A percentile compares a stretch with the other conserved stretches of the same genome.
These are phyloP conservation scores for Fistulinella prunicolor DNA, from an alignment of 768 basidiomycete genomes.

Conservation along the genomic window DNA sequence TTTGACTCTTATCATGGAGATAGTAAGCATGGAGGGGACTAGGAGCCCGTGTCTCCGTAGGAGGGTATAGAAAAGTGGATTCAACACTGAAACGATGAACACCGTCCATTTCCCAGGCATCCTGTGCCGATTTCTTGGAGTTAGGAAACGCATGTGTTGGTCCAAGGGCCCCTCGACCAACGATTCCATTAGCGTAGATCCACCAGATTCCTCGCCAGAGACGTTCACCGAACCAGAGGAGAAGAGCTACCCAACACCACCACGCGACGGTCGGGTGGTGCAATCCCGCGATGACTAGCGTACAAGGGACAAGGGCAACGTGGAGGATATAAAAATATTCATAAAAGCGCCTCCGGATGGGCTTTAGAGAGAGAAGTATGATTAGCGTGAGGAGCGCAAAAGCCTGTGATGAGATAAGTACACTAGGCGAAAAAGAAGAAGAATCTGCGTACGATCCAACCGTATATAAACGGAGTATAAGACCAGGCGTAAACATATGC, in stretches of 20 bases:
- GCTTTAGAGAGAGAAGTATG: slow-evolving; percentile 47
- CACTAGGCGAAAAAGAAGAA: slow-evolving; percentile 1
- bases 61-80: background rate
- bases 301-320: slow-evolving; percentile 59
- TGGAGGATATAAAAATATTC: slow-evolving; percentile 68
- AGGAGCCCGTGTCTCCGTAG: slow-evolving; percentile 10
- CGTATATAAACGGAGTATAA: slow-evolving; percentile 62
- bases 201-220: slow-evolving; percentile 53
- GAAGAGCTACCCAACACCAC: slow-evolving; percentile 67
- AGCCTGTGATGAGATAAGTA: slow-evolving; percentile 38
- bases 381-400: slow-evolving; percentile 54
- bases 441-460: slow-evolving; percentile 46
- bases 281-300: slow-evolving; percentile 56
- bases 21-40: slow-evolving; percentile 29
- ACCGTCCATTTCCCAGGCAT: slow-evolving; percentile 28
- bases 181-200: slow-evolving; percentile 56
- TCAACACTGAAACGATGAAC: slow-evolving; percentile 8
- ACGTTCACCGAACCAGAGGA: slow-evolving; percentile 63
- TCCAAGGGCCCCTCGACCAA: slow-evolving; percentile 27
- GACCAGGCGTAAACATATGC: slow-evolving; percentile 53
- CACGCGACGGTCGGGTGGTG: slow-evolving; percentile 65
- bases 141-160: background rate
- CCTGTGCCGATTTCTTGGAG: slow-evolving; percentile 1
- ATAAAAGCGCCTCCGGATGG: slow-evolving; percentile 52
- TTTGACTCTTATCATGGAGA: slow-evolving; percentile 5